Evolutionary conservation across 1,284 basidiomycete species (phyloP).

Genomic region (Cystobasidium slooffiae): DNA sequence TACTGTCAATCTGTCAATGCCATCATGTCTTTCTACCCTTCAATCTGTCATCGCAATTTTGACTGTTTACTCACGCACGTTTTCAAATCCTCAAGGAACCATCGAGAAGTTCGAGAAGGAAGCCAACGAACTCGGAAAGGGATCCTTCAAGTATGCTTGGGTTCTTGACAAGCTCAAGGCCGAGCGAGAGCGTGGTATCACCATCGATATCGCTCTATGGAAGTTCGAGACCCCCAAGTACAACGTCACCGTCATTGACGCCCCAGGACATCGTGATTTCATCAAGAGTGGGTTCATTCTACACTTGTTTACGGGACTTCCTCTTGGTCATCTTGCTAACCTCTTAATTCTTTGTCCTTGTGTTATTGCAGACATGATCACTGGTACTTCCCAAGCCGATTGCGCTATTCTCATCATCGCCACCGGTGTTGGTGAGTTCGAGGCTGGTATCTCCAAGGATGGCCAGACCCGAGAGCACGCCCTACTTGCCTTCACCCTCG

Average conservation of each 20-base stretch:
- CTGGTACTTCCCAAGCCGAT: constrained; percentile 99
- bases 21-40: too few species aligned
- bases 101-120: constrained; percentile 90
- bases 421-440: constrained; percentile 99
- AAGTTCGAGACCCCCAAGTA: constrained; percentile 77
- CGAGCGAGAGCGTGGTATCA: constrained; percentile 99
- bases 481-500: constrained; percentile 98
- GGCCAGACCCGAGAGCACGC: constrained; percentile 99
- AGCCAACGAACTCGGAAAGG: constrained; percentile 99
- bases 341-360: not conserved
- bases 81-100: constrained; percentile 44
- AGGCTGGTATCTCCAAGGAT: constrained; percentile 99
- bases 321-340: not conserved
- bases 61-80: too few species aligned
- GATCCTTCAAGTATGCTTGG: constrained; percentile 73
- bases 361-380: constrained; percentile 79
- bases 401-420: constrained; percentile 99
- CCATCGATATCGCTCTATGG: constrained; percentile 99
- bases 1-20: too few species aligned
- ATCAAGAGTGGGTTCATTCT: constrained; percentile 74
- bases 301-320: not conserved
- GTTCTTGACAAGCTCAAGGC: constrained; percentile 99
- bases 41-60: too few species aligned
- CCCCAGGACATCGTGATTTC: constrained; percentile 99
- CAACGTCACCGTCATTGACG: constrained; percentile 82